These are phyloP conservation scores for Musa schizocarpa DNA, from an alignment of 176 grass and related monocot species.

Conservation along the genomic window DNA sequence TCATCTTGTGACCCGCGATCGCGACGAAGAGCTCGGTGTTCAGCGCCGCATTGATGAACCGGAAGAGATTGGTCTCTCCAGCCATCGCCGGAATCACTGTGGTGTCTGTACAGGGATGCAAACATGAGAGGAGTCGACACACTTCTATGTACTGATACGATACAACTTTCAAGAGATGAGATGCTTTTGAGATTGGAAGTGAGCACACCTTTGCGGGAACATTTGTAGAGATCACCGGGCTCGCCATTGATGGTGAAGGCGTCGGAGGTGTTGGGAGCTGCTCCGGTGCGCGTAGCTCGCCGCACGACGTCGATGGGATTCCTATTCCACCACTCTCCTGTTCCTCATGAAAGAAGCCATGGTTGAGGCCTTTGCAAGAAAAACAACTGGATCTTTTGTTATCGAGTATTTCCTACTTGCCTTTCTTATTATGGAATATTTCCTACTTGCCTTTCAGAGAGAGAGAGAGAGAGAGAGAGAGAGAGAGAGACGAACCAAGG, in stretches of 20 bases:
- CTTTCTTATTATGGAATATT: background rate
- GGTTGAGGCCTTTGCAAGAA: background rate
- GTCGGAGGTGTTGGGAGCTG: conserved; percentile 56
- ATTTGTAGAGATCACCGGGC: conserved; percentile 65
- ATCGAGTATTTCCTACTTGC: too few species aligned
- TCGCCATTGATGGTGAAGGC: conserved; percentile 83
- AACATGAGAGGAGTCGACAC: background rate
- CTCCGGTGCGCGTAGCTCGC: conserved; percentile 51
- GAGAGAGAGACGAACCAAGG: conserved; percentile 29
- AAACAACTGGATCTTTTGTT: background rate
- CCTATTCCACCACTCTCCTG: conserved; percentile 81
- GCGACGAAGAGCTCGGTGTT: conserved; percentile 71
- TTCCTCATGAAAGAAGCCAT: background rate
- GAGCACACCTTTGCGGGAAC: conserved; percentile 42
- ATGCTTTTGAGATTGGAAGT: background rate
- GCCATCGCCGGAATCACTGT: conserved; percentile 45
- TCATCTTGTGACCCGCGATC: conserved; percentile 73
- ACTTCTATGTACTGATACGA: too few species aligned
- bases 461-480: conserved; percentile 7
- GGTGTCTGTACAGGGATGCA: conserved; percentile 31
- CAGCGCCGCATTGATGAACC: conserved; percentile 72
- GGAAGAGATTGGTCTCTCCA: conserved; percentile 58
- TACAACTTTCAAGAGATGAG: too few species aligned
- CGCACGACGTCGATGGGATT: conserved; percentile 64
- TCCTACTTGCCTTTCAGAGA: background rate